Evolutionary conservation across 164 flowering plant genomes (phyloP).

Genomic region (Nymphaea colorata): DNA sequence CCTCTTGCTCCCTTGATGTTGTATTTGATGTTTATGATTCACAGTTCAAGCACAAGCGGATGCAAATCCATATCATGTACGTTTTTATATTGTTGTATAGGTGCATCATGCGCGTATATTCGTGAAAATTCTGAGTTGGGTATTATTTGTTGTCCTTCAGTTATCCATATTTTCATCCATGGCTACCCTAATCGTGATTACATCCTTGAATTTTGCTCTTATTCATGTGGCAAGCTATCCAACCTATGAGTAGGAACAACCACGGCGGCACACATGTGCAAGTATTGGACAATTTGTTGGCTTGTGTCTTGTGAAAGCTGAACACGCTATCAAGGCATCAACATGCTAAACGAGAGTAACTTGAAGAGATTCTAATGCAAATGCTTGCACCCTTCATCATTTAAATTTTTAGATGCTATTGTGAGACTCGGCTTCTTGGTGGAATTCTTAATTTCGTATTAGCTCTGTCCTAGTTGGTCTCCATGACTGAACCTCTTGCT

Average conservation of each 20-base stretch:
- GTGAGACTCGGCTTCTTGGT: no score
- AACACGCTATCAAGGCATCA: no score
- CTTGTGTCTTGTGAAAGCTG: no score
- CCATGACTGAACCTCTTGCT: no score
- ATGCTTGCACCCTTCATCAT: no score
- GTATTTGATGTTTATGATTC: not conserved
- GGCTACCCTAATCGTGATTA: not conserved
- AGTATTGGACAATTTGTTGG: no score
- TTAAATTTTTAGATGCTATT: no score
- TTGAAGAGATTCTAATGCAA: no score
- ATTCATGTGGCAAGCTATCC: not conserved
- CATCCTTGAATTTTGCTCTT: not conserved
- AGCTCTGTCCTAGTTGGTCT: no score
- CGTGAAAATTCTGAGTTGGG: not conserved
- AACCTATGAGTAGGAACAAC: not conserved
- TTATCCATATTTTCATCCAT: not conserved
- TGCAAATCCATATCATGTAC: not conserved
- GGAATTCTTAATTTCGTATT: no score
- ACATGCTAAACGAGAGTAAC: no score
- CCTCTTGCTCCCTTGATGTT: not conserved
- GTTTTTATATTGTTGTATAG: not conserved
- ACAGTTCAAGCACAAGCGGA: not conserved
- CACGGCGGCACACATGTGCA: not conserved
- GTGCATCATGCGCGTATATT: not conserved
- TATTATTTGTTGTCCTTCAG: not conserved